These are phyloP conservation scores for Avicennia marina DNA, from an alignment of 257 asterid species.

Conservation along the genomic window DNA sequence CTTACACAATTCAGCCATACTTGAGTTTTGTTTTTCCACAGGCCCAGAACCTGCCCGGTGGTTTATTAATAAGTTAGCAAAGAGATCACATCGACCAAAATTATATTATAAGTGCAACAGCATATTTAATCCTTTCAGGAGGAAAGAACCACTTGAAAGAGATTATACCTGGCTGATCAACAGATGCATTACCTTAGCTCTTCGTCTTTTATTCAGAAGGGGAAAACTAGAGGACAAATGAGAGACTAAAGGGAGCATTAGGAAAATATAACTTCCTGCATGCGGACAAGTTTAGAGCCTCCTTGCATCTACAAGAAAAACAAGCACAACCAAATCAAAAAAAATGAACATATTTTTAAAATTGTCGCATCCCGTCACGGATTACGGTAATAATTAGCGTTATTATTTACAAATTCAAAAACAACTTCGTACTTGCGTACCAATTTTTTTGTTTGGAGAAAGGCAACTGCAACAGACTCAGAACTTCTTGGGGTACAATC, in stretches of 20 bases:
- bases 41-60: constrained; percentile 57
- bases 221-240: background rate
- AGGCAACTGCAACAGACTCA: background rate
- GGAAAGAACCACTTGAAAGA: too few relatives aligned
- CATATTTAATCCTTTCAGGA: too few relatives aligned
- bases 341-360: too few relatives aligned
- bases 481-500: background rate
- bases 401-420: background rate
- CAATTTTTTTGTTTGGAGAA: background rate
- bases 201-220: background rate
- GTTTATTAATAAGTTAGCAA: background rate
- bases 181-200: background rate
- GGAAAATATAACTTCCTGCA: constrained; percentile 41
- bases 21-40: constrained; percentile 48
- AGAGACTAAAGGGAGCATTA: background rate
- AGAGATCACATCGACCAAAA: background rate
- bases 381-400: background rate
- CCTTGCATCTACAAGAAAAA: constrained; percentile 23
- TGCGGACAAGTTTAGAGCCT: constrained; percentile 65
- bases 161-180: too few relatives aligned
- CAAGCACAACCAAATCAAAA: background rate
- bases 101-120: background rate
- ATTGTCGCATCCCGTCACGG: background rate
- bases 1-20: constrained; percentile 93
- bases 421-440: background rate